Conservation (phyloP, 805 yeast genomes). For the Starmerella stigmatis region DNA sequence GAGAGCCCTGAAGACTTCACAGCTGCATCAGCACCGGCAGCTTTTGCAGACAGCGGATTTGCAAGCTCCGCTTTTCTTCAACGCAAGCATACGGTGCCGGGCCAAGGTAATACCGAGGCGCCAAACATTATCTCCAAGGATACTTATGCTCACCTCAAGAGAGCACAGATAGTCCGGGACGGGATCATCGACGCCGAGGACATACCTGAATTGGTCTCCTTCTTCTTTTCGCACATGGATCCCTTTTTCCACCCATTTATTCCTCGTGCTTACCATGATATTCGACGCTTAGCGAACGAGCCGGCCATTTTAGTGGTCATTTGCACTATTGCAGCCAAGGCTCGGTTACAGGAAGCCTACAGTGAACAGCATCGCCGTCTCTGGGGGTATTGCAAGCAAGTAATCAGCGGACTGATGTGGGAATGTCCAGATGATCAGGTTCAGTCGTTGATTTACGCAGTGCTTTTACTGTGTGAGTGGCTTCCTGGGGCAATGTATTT, state of each 20-base stretch:
- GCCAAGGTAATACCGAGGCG: no score
- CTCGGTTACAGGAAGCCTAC: not conserved
- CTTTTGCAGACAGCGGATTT: not conserved
- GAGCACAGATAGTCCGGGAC: constrained; percentile 7
- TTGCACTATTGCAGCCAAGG: constrained; percentile 9
- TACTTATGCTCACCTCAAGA: not conserved
- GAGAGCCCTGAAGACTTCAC: not conserved
- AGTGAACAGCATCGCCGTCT: constrained; percentile 9
- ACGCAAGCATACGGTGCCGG: no score
- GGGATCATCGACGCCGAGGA: constrained; percentile 11
- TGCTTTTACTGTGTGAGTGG: constrained; percentile 85
- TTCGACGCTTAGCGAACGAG: constrained; percentile 8
- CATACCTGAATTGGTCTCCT: constrained; percentile 4
- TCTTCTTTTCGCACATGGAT: constrained; percentile 11
- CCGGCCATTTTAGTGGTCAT: constrained; percentile 13
- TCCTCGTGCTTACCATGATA: constrained; percentile 12
- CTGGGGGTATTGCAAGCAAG: constrained; percentile 10
- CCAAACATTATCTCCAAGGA: not conserved
- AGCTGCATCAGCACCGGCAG: not conserved
- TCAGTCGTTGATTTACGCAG: constrained; percentile 26
- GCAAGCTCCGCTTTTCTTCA: not conserved
- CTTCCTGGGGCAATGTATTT: constrained; percentile 27
- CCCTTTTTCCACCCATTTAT: constrained; percentile 10
- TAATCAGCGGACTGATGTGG: constrained; percentile 10
- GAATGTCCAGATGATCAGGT: constrained; percentile 8